Base-by-base conservation (phyloP, 1,284 basidiomycete genomes). In the Phellopilus nigrolimitatus region DNA sequence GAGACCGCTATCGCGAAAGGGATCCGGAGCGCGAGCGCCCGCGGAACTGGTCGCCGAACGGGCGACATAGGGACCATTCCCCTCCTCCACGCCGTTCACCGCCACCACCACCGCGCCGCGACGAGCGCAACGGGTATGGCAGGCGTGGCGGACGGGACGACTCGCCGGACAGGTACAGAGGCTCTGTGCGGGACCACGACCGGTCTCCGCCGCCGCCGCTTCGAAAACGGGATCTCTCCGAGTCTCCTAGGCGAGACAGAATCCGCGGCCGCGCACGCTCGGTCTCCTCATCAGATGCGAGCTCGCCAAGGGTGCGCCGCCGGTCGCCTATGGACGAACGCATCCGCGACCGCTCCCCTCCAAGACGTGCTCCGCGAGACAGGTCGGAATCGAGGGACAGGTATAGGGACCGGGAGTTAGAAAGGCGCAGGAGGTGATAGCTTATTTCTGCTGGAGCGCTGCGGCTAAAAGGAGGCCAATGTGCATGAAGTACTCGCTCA, bases 71-170 rank as follows among this genome's bases (percentile, higher is more conserved):
- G 37, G 63, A 62, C 9, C 64, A 61, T 25, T 64, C 68, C 7
- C 61, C 63, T 15, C 68, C 60, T 6, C 57, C 55, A 10, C 24
- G 62, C 59, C 24, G 59, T 13, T 61, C 60, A 7, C 50, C 53
- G 4, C 64, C 68, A 12, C 64, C 71, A 5, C 65, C 68, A 3
- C 64, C 72, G 48, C 22, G 63, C 59, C 28, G 28, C 22, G 47
- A 49, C 19, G 47, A 17, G 13, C 47, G 22, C 33, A 25, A 51
- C 31, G 48, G 48, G 10, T 40, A 37, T 12, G 36, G 15, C 8
- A 37, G 51, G n/a, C 31, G 42, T 34, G 48, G 52, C 19, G 48
- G 44, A 9, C 40, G 58, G 28, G 49, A 56, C 25, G 48, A 54
- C 30, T 56, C 61, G 13, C 54, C 58, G 33, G 22, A 37, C 19